Evolutionary conservation across 1,284 basidiomycete genomes (phyloP).

Genomic region (Lignosus rhinocerotis): DNA sequence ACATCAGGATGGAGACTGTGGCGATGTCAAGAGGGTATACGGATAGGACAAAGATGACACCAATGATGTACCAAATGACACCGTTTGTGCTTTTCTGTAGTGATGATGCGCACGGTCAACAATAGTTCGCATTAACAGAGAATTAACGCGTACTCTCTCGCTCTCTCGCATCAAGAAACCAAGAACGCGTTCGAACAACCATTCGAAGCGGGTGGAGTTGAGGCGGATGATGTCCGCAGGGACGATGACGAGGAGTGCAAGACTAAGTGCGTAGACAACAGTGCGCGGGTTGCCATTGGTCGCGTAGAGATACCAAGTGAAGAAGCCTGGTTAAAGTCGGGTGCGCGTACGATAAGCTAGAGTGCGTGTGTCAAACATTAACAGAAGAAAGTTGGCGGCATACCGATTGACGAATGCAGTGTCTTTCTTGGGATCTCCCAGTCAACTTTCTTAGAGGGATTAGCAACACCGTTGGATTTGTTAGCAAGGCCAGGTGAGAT

Average conservation of each 20-base stretch:
- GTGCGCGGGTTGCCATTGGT: slow-evolving; percentile 53
- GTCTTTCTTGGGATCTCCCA: slow-evolving; percentile 93
- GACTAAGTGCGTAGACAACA: slow-evolving; percentile 68
- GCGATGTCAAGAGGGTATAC: slow-evolving; percentile 88
- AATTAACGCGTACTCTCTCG: slow-evolving; percentile 63
- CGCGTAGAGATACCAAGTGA: slow-evolving; percentile 79
- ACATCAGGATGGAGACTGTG: slow-evolving; percentile 87
- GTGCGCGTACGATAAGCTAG: background rate
- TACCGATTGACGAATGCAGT: slow-evolving; percentile 89
- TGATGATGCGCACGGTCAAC: background rate
- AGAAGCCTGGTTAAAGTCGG: slow-evolving; percentile 59
- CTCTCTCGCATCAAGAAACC: slow-evolving; percentile 94
- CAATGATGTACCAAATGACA: slow-evolving; percentile 94
- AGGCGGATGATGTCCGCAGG: slow-evolving; percentile 83
- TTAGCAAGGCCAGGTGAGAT: slow-evolving; percentile 3
- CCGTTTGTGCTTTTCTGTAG: slow-evolving; percentile 76
- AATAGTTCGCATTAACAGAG: background rate
- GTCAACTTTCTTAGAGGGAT: slow-evolving; percentile 37
- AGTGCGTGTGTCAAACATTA: background rate
- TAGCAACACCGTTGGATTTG: slow-evolving; percentile 8
- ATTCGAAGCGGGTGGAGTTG: slow-evolving; percentile 67
- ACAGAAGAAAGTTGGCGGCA: slow-evolving; percentile 31
- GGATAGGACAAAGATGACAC: slow-evolving; percentile 81
- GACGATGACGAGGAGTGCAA: slow-evolving; percentile 69
- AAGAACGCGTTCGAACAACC: slow-evolving; percentile 73